A percentile compares a stretch with the other conserved stretches of the same genome.
Evolutionary conservation across 2,329 filamentous ascomycete genomes (phyloP).

Genomic region (Colletotrichum sp.): DNA sequence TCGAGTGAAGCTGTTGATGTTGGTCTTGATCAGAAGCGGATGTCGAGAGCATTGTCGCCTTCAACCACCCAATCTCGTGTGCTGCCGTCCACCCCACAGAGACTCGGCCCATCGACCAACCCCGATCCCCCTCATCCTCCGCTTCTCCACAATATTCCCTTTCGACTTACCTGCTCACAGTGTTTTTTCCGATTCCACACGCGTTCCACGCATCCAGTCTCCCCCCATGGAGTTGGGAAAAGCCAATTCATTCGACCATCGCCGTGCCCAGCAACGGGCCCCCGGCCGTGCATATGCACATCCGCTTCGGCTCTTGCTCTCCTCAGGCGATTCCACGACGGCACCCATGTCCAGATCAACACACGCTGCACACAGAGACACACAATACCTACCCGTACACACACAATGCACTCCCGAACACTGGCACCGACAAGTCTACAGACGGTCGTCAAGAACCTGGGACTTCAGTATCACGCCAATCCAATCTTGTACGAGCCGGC

Average conservation of each 20-base stretch:
- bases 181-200: background rate
- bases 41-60: background rate
- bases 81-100: background rate
- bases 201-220: background rate
- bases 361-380: background rate
- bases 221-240: background rate
- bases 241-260: background rate
- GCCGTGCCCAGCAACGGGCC: background rate
- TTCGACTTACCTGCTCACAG: background rate
- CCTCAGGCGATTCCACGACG: background rate
- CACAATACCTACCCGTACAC: background rate
- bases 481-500: background rate
- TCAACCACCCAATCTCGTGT: background rate
- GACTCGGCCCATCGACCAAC: background rate
- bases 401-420: background rate
- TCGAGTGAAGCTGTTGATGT: background rate
- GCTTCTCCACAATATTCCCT: conserved; percentile 4
- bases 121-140: background rate
- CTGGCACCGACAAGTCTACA: background rate
- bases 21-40: background rate
- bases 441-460: background rate
- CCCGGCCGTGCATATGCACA: background rate
- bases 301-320: conserved; percentile 2
- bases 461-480: background rate
- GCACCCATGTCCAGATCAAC: background rate